Base-by-base conservation (phyloP, 78 protist species). In the Dictyostelium purpureum region DNA sequence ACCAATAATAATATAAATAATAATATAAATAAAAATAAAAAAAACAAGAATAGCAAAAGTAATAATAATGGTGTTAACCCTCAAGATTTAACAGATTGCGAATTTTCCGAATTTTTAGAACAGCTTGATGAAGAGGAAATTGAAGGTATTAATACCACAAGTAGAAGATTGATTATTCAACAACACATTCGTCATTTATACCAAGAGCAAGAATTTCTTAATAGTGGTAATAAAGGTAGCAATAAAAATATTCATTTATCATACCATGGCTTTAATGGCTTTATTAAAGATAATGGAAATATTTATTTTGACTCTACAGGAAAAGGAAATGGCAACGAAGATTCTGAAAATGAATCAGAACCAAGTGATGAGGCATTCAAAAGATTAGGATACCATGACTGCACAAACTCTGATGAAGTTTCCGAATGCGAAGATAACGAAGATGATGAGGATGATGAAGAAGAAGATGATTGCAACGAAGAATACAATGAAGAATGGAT, bases 371-470 rank as follows among this genome's bases (percentile, higher is more conserved):
- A 11, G 11, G 54, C 54, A 49, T 14, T 7, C 54, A 7, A 49
- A 49, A 14, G 54, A 7, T 49, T 14, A 14, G 54, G 63, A 49
- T 11, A 49, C 33, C 21, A 61, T 33, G 61, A 14, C 12, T 10
- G 81, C n/a, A n/a, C 9, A 31, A 10, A 40, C 31, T 65, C 71
- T 65, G 71, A 65, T 14, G 71, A 14, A 21, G 35, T 14, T n/a
- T n/a, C n/a, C 42, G 77, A 28, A 5, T 21, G 51, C 51, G 77
- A 71, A 18, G 28, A 71, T 16, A 51, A 71, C 5, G 42, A 19
- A 24, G 77, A 71, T 10, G 77, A 71, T 42, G 70, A 79, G 38
- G 24, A 42, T 16, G 66, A 57, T 26, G 87, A 79, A 67, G 77
- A 71, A 18, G 70, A 49, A n/a, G 71, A 33, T 4, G 73, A 42